A percentile compares a stretch with the other conserved stretches of the same genome.
Conservation (phyloP, 352 stramenopile species). For the Blastocystis sp. region DNA sequence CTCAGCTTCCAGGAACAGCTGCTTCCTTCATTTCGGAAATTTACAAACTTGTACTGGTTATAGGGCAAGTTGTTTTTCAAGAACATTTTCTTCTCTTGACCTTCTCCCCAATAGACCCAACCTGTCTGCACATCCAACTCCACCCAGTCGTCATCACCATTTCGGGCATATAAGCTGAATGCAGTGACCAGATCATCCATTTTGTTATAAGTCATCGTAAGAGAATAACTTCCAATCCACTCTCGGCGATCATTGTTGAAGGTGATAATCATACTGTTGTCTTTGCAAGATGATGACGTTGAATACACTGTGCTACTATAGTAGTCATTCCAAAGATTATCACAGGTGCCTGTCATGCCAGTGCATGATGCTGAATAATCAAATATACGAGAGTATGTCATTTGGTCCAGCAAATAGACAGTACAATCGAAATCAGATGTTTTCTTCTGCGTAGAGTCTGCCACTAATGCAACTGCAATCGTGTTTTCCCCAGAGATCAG, state of each 20-base stretch:
- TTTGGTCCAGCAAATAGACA: neutral
- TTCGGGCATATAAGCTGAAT: neutral
- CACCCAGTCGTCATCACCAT: neutral
- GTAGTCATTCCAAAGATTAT: neutral
- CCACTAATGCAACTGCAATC: neutral
- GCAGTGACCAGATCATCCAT: neutral
- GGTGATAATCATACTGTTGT: neutral
- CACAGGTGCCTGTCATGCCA: neutral
- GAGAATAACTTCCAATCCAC: neutral
- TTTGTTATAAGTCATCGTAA: neutral
- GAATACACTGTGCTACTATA: neutral
- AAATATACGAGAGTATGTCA: neutral
- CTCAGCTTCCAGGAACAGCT: slow-evolving; percentile 4
- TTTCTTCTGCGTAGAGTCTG: neutral
- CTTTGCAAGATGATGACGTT: neutral
- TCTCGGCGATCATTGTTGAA: slow-evolving; percentile 17
- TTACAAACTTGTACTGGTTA: slow-evolving; percentile 7
- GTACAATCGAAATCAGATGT: neutral
- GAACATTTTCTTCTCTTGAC: neutral
- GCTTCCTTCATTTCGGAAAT: neutral
- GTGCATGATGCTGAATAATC: neutral
- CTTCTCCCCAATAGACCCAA: neutral
- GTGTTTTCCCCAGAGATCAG: neutral
- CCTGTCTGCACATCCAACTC: neutral
- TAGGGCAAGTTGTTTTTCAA: neutral